Evolutionary conservation across 2,329 filamentous ascomycete species (phyloP).

Genomic region (Neonectria ditissima): DNA sequence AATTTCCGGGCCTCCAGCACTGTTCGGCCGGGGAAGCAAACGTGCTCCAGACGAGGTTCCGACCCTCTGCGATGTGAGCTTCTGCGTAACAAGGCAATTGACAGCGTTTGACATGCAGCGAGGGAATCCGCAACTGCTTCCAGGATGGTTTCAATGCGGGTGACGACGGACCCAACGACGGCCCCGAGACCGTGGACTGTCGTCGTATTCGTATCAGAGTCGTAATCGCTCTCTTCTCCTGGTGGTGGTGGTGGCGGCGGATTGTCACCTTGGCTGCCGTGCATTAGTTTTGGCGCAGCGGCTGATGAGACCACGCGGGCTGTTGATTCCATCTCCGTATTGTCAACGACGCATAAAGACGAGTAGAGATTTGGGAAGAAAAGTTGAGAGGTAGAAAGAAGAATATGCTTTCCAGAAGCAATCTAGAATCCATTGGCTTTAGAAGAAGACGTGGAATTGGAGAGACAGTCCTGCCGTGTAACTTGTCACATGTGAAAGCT

Average conservation of each 20-base stretch:
- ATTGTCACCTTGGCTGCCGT: conserved; percentile 6
- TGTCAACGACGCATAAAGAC: not conserved
- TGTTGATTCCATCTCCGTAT: conserved; percentile 13
- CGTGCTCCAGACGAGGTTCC: conserved; percentile 26
- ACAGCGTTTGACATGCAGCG: conserved; percentile 40
- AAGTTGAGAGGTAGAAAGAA: not conserved
- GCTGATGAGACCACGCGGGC: not conserved
- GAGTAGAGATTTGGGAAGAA: not conserved
- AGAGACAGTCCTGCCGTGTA: not conserved
- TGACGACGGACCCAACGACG: conserved; percentile 43
- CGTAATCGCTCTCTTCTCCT: conserved; percentile 3
- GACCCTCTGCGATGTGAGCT: conserved; percentile 21
- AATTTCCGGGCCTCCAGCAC: conserved; percentile 64
- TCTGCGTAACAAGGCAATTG: conserved; percentile 45
- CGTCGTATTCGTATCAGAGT: conserved; percentile 42
- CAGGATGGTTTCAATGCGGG: conserved; percentile 53
- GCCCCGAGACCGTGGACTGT: not conserved
- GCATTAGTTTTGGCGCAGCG: conserved; percentile 29
- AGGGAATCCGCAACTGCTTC: conserved; percentile 47
- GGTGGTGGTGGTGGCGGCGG: conserved; percentile 10
- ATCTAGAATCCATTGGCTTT: not conserved
- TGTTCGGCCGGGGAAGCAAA: conserved; percentile 62
- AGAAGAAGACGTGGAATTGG: not conserved
- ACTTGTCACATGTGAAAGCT: not conserved
- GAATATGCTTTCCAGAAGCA: not conserved